Percentiles rank a stretch among this genome's conserved stretches.
Conservation (phyloP, 768 basidiomycete species). For the Lyophyllum atratum region DNA sequence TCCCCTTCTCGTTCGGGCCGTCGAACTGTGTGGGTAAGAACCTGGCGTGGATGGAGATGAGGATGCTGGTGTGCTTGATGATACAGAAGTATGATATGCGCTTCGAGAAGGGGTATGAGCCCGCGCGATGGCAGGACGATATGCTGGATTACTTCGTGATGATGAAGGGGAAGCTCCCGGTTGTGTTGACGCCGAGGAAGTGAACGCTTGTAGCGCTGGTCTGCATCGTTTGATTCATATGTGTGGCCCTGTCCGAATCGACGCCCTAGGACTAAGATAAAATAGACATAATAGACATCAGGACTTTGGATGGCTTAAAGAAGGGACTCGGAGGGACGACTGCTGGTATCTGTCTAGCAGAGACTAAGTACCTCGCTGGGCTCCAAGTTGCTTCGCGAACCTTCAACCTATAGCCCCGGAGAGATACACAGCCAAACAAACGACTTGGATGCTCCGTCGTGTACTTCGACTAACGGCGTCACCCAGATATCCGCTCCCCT, state of each 20-base stretch:
- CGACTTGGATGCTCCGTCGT: no score
- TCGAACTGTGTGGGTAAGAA: conserved; percentile 44
- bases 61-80: conserved; percentile 37
- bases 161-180: conserved; percentile 30
- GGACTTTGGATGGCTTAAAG: no score
- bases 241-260: no score
- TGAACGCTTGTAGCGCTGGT: conserved; percentile 3
- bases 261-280: no score
- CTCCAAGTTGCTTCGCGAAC: no score
- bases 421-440: neutral
- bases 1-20: conserved; percentile 45
- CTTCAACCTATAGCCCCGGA: no score
- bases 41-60: conserved; percentile 42
- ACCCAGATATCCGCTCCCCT: no score
- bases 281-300: no score
- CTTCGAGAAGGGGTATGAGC: conserved; percentile 33
- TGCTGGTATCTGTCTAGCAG: no score
- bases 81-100: conserved; percentile 39
- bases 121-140: conserved; percentile 30
- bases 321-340: no score
- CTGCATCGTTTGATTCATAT: neutral
- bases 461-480: no score
- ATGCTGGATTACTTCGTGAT: conserved; percentile 37
- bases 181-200: conserved; percentile 32
- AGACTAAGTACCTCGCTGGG: no score